Percentiles rank a stretch among this genome's conserved stretches.
These are phyloP conservation scores for Populus trichocarpa DNA, from an alignment of 441 rosid genomes.

Conservation along the genomic window DNA sequence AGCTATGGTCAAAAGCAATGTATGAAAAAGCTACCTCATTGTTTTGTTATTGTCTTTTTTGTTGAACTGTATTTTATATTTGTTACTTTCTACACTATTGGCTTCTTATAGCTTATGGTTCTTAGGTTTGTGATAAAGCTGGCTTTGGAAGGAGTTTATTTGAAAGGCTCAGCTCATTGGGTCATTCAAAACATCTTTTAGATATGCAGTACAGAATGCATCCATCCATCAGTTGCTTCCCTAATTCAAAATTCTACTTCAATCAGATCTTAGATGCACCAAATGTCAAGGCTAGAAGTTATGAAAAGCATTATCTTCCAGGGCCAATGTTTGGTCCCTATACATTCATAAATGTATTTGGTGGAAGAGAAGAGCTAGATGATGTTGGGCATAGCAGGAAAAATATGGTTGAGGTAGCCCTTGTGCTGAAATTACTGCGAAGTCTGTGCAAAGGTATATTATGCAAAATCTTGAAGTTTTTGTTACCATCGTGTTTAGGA, in stretches of 20 bases:
- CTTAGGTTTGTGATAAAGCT: conserved; percentile 36
- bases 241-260: conserved; percentile 34
- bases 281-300: conserved; percentile 24
- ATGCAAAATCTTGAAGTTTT: background rate
- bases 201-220: conserved; percentile 53
- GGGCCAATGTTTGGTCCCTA: conserved; percentile 47
- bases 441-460: conserved; percentile 31
- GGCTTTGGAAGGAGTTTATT: conserved; percentile 52
- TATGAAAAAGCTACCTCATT: background rate
- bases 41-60: background rate
- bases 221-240: conserved; percentile 44
- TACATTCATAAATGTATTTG: conserved; percentile 39
- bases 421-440: conserved; percentile 29
- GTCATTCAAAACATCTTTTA: conserved; percentile 38
- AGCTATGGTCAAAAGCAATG: conserved; percentile 35
- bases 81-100: background rate
- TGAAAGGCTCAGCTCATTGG: conserved; percentile 38
- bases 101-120: background rate
- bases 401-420: conserved; percentile 44
- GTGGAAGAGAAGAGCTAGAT: conserved; percentile 42
- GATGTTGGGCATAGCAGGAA: conserved; percentile 25
- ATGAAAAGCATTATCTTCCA: conserved; percentile 28
- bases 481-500: background rate
- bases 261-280: conserved; percentile 31
- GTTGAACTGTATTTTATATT: background rate